A percentile compares a stretch with the other conserved stretches of the same genome.
Evolutionary conservation across 1,284 basidiomycete genomes (phyloP).

Genomic region (Cryptococcus amylolentus): DNA sequence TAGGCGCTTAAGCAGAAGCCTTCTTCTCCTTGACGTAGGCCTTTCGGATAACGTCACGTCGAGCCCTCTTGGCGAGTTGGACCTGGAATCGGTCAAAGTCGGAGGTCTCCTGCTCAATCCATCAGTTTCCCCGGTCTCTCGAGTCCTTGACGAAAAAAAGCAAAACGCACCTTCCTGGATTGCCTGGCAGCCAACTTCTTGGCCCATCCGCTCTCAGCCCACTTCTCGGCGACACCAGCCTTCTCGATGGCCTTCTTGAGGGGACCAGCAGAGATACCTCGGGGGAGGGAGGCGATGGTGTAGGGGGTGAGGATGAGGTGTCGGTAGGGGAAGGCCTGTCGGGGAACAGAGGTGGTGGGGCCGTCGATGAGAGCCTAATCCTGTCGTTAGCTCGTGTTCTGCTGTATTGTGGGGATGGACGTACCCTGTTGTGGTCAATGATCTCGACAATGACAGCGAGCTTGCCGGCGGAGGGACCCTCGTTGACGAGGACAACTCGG

Average conservation of each 20-base stretch:
- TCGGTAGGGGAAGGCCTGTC: constrained; percentile 88
- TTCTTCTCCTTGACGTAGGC: constrained; percentile 53
- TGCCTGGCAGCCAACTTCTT: constrained; percentile 78
- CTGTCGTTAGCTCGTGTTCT: background rate
- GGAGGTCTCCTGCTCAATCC: constrained; percentile 54
- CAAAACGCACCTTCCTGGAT: constrained; percentile 60
- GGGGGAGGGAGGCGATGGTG: constrained; percentile 78
- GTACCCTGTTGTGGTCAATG: constrained; percentile 97
- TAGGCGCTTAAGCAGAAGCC: constrained; percentile 42
- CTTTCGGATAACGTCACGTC: constrained; percentile 52
- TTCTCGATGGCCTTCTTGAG: constrained; percentile 85
- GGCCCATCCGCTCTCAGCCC: constrained; percentile 80
- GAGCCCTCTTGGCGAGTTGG: constrained; percentile 56
- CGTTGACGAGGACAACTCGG: constrained; percentile 94
- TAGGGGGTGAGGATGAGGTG: constrained; percentile 89
- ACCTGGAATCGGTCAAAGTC: constrained; percentile 85
- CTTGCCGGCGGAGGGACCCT: constrained; percentile 79
- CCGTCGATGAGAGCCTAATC: constrained; percentile 89
- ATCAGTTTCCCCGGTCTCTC: background rate
- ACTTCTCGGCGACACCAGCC: constrained; percentile 56
- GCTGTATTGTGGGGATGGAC: constrained; percentile 38
- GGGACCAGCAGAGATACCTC: constrained; percentile 74
- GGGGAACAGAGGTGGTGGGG: constrained; percentile 82
- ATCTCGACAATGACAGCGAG: constrained; percentile 96
- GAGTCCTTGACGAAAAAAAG: background rate